Conservation (phyloP, 1,284 basidiomycete genomes). For the Leccinum fallax region DNA sequence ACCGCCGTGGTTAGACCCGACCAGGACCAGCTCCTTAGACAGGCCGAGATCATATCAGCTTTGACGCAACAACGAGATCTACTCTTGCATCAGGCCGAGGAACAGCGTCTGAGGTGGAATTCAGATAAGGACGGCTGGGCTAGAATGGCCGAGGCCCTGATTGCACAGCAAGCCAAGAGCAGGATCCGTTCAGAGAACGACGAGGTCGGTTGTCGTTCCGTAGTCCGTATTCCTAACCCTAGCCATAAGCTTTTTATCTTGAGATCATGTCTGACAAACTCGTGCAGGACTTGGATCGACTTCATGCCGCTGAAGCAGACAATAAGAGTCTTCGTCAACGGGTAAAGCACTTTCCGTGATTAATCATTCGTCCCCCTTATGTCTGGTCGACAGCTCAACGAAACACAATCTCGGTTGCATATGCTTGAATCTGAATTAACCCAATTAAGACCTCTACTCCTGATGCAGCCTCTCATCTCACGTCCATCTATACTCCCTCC, state of each 20-base stretch:
- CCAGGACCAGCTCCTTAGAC: slow-evolving; percentile 53
- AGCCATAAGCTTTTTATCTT: background rate
- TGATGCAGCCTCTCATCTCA: slow-evolving; percentile 45
- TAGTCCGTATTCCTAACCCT: background rate
- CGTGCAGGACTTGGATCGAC: slow-evolving; percentile 53
- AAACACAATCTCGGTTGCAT: slow-evolving; percentile 42
- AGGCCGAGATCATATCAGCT: slow-evolving; percentile 61
- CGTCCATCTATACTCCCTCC: slow-evolving; percentile 20
- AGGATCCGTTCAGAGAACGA: slow-evolving; percentile 38
- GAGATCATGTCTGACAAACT: slow-evolving; percentile 11
- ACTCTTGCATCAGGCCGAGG: slow-evolving; percentile 49
- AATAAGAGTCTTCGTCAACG: slow-evolving; percentile 57
- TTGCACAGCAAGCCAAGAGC: slow-evolving; percentile 48
- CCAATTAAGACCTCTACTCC: slow-evolving; percentile 46
- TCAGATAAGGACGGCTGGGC: slow-evolving; percentile 63
- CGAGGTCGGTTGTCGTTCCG: slow-evolving; percentile 41
- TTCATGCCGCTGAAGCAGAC: slow-evolving; percentile 52
- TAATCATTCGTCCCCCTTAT: slow-evolving; percentile 10
- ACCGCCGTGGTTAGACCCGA: slow-evolving; percentile 42
- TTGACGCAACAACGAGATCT: slow-evolving; percentile 61
- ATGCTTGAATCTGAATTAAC: slow-evolving; percentile 47
- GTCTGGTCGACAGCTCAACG: slow-evolving; percentile 38
- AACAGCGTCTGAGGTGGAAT: slow-evolving; percentile 59
- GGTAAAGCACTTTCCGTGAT: slow-evolving; percentile 36
- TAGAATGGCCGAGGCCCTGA: slow-evolving; percentile 62